phyloP scores from a whole-genome alignment of 108 stramenopile species.

The Stephanodiscus minutulus region DNA sequence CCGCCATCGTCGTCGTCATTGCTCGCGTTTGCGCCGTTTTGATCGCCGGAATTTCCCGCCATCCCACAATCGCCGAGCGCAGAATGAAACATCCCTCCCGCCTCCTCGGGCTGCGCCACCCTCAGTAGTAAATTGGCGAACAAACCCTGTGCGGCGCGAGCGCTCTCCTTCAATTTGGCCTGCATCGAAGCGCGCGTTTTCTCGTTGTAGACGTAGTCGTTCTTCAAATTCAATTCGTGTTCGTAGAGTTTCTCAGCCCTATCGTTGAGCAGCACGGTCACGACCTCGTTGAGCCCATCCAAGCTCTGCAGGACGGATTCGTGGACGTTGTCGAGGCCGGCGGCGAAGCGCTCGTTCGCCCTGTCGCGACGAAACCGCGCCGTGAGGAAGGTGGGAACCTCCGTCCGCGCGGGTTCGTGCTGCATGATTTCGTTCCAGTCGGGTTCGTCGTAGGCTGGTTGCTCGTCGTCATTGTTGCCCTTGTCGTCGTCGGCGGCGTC shows the following conservation, averaged over 20 bases:
- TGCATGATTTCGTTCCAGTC: constrained; percentile 41
- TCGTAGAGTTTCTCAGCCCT: constrained; percentile 33
- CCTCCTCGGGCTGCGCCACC: constrained; percentile 34
- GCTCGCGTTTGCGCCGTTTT: background rate
- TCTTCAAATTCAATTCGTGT: constrained; percentile 40
- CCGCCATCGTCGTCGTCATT: constrained; percentile 3
- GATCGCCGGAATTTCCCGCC: constrained; percentile 5
- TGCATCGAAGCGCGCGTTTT: constrained; percentile 47
- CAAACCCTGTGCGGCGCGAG: constrained; percentile 41
- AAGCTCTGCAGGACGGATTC: constrained; percentile 26
- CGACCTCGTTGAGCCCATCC: constrained; percentile 38
- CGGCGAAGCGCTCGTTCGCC: constrained; percentile 41
- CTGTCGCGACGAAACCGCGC: constrained; percentile 21
- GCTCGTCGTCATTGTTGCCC: constrained; percentile 18
- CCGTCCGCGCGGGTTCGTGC: constrained; percentile 33
- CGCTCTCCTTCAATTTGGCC: constrained; percentile 42
- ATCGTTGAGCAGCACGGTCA: constrained; percentile 30
- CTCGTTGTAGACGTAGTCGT: constrained; percentile 40
- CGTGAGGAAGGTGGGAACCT: constrained; percentile 40
- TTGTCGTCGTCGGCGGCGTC: background rate
- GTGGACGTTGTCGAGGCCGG: constrained; percentile 43
- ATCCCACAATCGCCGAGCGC: constrained; percentile 9
- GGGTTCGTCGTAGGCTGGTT: constrained; percentile 38
- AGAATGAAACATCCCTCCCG: background rate
- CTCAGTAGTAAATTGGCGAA: constrained; percentile 56